phyloP scores from a whole-genome alignment of 176 grass and related monocot species.

The Metroxylon sagu region DNA sequence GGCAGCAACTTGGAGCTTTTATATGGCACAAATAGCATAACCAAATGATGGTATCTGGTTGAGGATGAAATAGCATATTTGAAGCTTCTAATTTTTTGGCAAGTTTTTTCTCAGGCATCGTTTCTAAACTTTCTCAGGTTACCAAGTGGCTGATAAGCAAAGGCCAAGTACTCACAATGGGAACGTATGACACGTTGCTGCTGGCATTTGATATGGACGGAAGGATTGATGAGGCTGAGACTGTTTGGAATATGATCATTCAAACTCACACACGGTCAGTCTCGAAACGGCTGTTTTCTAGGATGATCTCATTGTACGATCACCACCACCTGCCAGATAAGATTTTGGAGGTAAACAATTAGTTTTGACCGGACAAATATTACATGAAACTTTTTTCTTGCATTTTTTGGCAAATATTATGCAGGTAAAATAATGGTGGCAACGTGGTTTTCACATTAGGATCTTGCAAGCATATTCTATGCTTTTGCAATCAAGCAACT shows the following conservation, averaged over 20 bases:
- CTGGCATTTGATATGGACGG: conserved; percentile 75
- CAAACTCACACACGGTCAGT: conserved; percentile 61
- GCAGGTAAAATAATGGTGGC: too few species aligned
- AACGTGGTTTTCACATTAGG: too few species aligned
- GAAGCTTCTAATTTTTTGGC: neutral
- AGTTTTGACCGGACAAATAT: neutral
- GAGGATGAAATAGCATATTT: neutral
- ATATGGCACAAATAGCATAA: too few species aligned
- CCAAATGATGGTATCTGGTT: neutral
- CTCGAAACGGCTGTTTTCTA: conserved; percentile 66
- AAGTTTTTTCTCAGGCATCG: neutral
- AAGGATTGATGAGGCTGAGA: conserved; percentile 61
- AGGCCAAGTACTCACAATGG: conserved; percentile 74
- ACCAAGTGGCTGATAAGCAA: conserved; percentile 92
- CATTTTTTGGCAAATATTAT: neutral
- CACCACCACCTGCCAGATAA: conserved; percentile 40
- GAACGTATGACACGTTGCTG: conserved; percentile 63
- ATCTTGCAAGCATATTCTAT: too few species aligned
- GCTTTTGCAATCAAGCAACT: too few species aligned
- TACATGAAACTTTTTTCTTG: neutral
- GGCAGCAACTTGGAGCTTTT: too few species aligned
- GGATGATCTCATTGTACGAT: conserved; percentile 77
- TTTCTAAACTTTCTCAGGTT: conserved; percentile 37
- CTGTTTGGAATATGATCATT: conserved; percentile 49
- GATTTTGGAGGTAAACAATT: conserved; percentile 64